phyloP scores from a whole-genome alignment of 257 asterid species.

The Jaltomata sinuosa region DNA sequence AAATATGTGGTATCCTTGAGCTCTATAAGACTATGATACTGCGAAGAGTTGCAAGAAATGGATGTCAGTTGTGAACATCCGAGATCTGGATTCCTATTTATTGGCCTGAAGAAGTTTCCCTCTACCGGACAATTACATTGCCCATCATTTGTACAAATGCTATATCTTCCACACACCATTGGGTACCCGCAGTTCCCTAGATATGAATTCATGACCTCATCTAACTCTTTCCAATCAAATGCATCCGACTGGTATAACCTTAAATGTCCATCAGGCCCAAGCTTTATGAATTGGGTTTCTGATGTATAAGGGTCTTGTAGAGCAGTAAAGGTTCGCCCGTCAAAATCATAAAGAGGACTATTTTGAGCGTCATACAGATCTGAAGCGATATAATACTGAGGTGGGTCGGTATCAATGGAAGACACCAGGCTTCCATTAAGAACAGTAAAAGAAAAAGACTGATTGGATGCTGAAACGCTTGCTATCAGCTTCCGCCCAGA shows the following conservation, averaged over 20 bases:
- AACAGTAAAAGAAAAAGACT: neutral
- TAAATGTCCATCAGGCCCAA: constrained; percentile 3
- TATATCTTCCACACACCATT: neutral
- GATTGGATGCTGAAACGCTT: neutral
- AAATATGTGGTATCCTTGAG: neutral
- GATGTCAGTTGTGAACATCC: neutral
- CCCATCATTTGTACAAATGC: neutral
- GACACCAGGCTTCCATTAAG: neutral
- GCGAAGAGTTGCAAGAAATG: neutral
- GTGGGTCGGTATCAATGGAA: neutral
- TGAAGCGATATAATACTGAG: neutral
- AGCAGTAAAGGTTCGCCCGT: neutral
- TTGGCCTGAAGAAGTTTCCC: neutral
- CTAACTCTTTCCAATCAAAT: neutral
- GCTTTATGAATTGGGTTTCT: neutral
- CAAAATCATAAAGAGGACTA: neutral
- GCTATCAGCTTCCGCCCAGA: neutral
- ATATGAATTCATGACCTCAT: neutral
- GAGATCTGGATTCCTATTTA: neutral
- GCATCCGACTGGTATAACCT: neutral
- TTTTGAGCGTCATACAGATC: neutral
- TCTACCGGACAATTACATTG: neutral
- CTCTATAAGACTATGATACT: neutral
- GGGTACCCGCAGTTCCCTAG: neutral
- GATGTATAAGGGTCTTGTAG: neutral